Percentiles rank a stretch among this genome's conserved stretches.
These are phyloP conservation scores for Middelhovenomyces tepae DNA, from an alignment of 805 yeast species.

Conservation along the genomic window DNA sequence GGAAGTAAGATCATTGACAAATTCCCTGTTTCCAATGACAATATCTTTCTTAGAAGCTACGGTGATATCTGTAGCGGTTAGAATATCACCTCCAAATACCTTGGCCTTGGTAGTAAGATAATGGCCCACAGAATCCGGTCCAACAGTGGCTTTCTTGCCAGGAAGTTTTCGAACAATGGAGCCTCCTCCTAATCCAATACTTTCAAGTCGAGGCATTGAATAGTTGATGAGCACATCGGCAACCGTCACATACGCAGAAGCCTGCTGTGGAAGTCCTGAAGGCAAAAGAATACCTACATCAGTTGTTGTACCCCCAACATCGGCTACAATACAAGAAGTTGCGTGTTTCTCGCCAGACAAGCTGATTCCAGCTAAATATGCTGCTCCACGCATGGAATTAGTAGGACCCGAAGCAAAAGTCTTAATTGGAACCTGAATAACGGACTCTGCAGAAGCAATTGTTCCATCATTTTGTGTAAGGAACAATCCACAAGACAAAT, in stretches of 20 bases:
- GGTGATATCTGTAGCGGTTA: conserved; percentile 35
- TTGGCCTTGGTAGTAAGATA: conserved; percentile 30
- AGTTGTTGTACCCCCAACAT: conserved; percentile 46
- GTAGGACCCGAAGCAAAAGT: too few species aligned
- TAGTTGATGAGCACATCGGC: conserved; percentile 43
- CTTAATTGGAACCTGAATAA: conserved; percentile 32
- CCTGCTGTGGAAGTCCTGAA: conserved; percentile 40
- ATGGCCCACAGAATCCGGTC: conserved; percentile 42
- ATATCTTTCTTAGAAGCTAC: conserved; percentile 17
- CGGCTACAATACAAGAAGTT: conserved; percentile 37
- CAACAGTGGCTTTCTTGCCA: conserved; percentile 23
- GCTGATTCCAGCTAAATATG: too few species aligned
- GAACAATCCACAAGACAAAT: conserved; percentile 32
- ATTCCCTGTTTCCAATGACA: conserved; percentile 8
- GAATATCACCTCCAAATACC: conserved; percentile 36
- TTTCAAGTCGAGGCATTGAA: conserved; percentile 43
- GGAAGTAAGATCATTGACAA: conserved; percentile 21
- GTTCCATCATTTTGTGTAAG: conserved; percentile 44
- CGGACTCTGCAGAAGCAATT: conserved; percentile 34
- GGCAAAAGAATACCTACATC: conserved; percentile 41
- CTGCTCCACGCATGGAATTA: conserved; percentile 19
- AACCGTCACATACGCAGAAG: conserved; percentile 34
- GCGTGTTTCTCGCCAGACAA: too few species aligned
- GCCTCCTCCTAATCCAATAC: conserved; percentile 45
- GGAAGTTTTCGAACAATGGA: conserved; percentile 37